Evolutionary conservation across 148 eudicot species (phyloP).

Genomic region (Pharnaceum exiguum): DNA sequence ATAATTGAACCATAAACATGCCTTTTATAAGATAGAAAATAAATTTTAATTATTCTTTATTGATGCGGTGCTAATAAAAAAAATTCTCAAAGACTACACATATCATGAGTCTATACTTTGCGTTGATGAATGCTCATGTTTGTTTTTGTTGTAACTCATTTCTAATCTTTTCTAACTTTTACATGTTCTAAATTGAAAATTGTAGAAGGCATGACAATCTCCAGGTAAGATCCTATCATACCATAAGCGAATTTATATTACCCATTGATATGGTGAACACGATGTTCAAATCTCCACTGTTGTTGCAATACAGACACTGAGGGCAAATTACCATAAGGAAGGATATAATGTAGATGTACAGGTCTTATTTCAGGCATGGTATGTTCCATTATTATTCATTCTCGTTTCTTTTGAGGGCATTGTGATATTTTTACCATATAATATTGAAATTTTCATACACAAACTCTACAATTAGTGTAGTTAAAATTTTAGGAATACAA

Average conservation of each 20-base stretch:
- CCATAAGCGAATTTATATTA: not conserved
- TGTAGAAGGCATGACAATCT: conserved; percentile 31
- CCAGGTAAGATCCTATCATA: conserved; percentile 5
- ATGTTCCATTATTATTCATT: not conserved
- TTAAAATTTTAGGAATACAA: no score
- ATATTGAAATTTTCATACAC: not conserved
- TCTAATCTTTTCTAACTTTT: not conserved
- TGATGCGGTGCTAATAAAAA: no score
- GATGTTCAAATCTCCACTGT: no score
- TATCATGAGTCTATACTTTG: no score
- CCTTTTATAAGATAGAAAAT: no score
- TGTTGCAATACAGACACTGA: conserved; percentile 17
- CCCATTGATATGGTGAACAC: no score
- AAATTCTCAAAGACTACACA: no score
- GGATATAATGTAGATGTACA: conserved; percentile 25
- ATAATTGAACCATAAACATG: no score
- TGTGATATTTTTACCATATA: not conserved
- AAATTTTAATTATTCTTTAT: no score
- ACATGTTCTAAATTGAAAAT: not conserved
- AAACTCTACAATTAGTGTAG: no score
- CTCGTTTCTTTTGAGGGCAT: not conserved
- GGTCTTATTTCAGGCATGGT: conserved; percentile 19
- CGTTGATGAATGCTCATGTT: no score
- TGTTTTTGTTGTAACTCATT: not conserved
- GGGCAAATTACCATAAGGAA: conserved; percentile 22